Conservation (phyloP, 495 filamentous ascomycete genomes). For the Podospora pseudoanserina region DNA sequence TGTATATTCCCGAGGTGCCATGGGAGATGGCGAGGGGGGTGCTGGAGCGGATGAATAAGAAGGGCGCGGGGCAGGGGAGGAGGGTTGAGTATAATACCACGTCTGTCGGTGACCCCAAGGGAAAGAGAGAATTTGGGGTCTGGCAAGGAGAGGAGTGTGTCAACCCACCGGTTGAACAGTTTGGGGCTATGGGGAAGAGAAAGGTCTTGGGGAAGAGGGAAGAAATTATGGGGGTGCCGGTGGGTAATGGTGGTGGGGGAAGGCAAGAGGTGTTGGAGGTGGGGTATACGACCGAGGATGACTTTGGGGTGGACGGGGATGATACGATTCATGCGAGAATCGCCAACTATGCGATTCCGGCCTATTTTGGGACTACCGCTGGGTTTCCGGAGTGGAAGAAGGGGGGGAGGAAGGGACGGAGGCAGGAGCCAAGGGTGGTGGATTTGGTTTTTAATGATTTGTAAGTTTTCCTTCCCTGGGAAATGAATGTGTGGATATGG, state of each 20-base stretch:
- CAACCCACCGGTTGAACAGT: neutral
- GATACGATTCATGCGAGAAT: conserved; percentile 60
- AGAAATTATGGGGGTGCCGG: neutral
- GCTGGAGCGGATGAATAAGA: conserved; percentile 3
- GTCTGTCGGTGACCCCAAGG: neutral
- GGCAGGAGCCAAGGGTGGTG: conserved; percentile 1
- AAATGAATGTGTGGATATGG: no score
- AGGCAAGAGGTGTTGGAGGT: conserved; percentile 41
- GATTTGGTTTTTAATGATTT: conserved; percentile 13
- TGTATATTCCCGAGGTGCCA: neutral
- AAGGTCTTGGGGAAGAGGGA: neutral
- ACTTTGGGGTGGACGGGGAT: conserved; percentile 68
- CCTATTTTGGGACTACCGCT: conserved; percentile 3
- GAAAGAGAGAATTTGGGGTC: neutral
- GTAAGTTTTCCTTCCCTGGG: neutral
- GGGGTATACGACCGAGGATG: conserved; percentile 75
- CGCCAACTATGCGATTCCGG: neutral
- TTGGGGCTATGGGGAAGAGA: neutral
- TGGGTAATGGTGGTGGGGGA: neutral
- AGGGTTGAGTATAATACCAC: neutral
- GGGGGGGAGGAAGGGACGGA: neutral
- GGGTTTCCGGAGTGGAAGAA: neutral
- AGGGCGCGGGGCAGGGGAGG: conserved; percentile 1
- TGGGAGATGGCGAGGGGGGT: neutral
- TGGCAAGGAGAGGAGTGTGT: neutral